Percentiles rank a stretch among this genome's conserved stretches.
Conservation (phyloP, 2,329 filamentous ascomycete species). For the Hirsutella minnesotensis region DNA sequence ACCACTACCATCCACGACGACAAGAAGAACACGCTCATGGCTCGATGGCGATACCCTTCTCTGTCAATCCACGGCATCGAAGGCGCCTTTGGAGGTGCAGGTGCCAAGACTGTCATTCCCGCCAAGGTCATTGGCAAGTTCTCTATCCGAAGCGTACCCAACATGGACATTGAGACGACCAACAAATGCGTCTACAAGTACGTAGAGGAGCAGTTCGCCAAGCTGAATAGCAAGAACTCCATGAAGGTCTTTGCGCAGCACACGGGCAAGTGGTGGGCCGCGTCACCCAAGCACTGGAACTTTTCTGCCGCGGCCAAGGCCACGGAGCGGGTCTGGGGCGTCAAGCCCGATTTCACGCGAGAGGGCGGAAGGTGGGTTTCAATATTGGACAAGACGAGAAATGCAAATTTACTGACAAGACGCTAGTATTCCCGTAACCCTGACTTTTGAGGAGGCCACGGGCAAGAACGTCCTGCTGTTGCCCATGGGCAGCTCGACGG, state of each 20-base stretch:
- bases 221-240: constrained; percentile 85
- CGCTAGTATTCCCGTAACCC: constrained; percentile 78
- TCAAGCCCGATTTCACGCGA: constrained; percentile 87
- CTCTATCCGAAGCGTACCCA: constrained; percentile 90
- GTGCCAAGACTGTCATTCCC: constrained; percentile 96
- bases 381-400: no score
- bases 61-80: constrained; percentile 91
- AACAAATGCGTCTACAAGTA: constrained; percentile 77
- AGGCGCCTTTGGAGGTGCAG: constrained; percentile 84
- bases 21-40: constrained; percentile 91
- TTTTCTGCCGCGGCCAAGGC: constrained; percentile 90
- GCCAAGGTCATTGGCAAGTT: constrained; percentile 98
- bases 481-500: constrained; percentile 95
- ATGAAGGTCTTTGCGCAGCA: constrained; percentile 74
- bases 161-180: constrained; percentile 91
- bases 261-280: constrained; percentile 97
- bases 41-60: constrained; percentile 88
- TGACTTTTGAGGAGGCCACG: constrained; percentile 95
- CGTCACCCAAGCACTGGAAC: constrained; percentile 97
- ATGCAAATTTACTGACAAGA: background rate
- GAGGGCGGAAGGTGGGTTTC: constrained; percentile 74
- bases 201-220: constrained; percentile 73
- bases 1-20: constrained; percentile 76
- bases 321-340: constrained; percentile 88
- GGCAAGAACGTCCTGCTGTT: constrained; percentile 94